These are phyloP conservation scores for Microsporum audouinii DNA, from an alignment of 2,329 filamentous ascomycete species.

Conservation along the genomic window DNA sequence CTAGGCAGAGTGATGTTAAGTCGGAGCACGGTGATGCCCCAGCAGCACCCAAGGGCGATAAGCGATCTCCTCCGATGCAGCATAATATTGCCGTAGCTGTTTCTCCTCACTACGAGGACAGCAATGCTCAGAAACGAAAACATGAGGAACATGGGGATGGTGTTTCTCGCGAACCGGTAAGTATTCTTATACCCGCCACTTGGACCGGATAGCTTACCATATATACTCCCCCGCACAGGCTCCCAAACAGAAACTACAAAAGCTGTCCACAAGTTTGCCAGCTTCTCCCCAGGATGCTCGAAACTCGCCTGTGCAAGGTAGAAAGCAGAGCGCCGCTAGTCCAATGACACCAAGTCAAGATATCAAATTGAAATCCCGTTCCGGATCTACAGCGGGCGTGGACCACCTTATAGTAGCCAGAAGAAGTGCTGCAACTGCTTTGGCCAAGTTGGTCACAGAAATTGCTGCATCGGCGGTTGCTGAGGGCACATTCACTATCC, in stretches of 20 bases:
- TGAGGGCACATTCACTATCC: constrained; percentile 50
- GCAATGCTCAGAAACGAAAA: constrained; percentile 35
- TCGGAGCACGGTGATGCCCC: constrained; percentile 32
- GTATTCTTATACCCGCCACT: constrained; percentile 8
- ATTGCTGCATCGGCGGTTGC: constrained; percentile 58
- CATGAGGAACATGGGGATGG: constrained; percentile 25
- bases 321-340: constrained; percentile 25
- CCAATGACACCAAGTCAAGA: constrained; percentile 23
- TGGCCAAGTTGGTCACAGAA: constrained; percentile 58
- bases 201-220: not conserved
- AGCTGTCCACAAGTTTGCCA: constrained; percentile 23
- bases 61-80: constrained; percentile 19
- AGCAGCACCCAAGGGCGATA: constrained; percentile 18
- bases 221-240: constrained; percentile 20
- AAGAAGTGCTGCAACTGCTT: constrained; percentile 55
- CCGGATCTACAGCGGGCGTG: constrained; percentile 27
- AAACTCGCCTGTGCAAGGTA: constrained; percentile 19
- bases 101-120: constrained; percentile 12
- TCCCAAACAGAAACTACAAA: constrained; percentile 33
- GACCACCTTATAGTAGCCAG: constrained; percentile 52
- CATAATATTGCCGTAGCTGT: constrained; percentile 20
- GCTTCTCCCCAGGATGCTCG: constrained; percentile 15
- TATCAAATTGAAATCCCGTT: constrained; percentile 21
- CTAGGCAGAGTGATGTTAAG: constrained; percentile 55
- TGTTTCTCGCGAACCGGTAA: constrained; percentile 23